Conservation (phyloP, 495 filamentous ascomycete genomes). For the Aspergillus affinis region DNA sequence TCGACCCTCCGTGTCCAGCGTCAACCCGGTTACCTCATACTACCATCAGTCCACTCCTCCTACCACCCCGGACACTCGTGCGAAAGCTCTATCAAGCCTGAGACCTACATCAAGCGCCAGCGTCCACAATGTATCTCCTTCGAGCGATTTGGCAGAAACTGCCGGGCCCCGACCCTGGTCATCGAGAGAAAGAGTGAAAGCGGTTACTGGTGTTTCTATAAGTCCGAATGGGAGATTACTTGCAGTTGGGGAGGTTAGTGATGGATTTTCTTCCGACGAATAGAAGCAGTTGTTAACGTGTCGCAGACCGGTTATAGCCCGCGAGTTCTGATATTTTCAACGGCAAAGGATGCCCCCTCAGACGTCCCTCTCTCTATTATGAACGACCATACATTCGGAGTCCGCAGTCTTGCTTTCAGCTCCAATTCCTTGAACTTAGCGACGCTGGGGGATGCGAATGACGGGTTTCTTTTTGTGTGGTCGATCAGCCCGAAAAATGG, state of each 20-base stretch:
- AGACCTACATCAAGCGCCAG: conserved; percentile 31
- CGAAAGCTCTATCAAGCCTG: conserved; percentile 33
- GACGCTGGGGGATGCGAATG: conserved; percentile 81
- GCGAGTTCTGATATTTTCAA: conserved; percentile 84
- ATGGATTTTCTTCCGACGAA: background rate
- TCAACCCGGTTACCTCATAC: conserved; percentile 54
- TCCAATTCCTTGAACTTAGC: conserved; percentile 84
- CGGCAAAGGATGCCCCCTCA: conserved; percentile 67
- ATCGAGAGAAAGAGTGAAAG: conserved; percentile 85
- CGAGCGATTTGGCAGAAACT: conserved; percentile 55
- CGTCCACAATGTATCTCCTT: conserved; percentile 36
- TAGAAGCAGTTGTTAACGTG: conserved; percentile 13
- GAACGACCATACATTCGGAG: conserved; percentile 86
- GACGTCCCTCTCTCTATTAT: conserved; percentile 84
- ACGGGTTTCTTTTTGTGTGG: conserved; percentile 95
- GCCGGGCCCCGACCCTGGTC: conserved; percentile 72
- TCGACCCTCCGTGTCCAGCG: conserved; percentile 70
- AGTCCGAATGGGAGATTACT: conserved; percentile 87
- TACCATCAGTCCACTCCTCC: conserved; percentile 64
- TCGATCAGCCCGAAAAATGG: conserved; percentile 79
- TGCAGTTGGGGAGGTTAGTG: conserved; percentile 80
- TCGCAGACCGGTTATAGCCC: conserved; percentile 83
- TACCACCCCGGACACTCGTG: conserved; percentile 42
- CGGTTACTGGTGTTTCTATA: conserved; percentile 91
- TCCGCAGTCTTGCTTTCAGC: conserved; percentile 86